These are phyloP conservation scores for Aspergillus sparsus DNA, from an alignment of 495 filamentous ascomycete species.

Conservation along the genomic window DNA sequence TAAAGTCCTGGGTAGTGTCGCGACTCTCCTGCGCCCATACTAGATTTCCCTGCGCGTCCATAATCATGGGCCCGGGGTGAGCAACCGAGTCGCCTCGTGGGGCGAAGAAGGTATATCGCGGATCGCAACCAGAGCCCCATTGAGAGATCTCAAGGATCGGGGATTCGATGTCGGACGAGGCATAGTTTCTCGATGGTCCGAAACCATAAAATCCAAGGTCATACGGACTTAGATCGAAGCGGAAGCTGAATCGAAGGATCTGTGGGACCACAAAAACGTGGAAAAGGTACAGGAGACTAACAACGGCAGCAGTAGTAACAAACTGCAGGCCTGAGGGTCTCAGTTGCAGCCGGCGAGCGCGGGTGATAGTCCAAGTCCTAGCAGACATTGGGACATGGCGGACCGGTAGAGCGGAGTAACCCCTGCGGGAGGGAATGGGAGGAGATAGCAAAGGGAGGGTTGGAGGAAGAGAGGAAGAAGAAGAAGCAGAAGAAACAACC, in stretches of 20 bases:
- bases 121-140: slow-evolving; percentile 38
- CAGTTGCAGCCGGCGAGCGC: slow-evolving; percentile 24
- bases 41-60: slow-evolving; percentile 45
- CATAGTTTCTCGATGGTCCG: slow-evolving; percentile 34
- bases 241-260: slow-evolving; percentile 34
- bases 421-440: not conserved
- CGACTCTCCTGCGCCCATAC: slow-evolving; percentile 46
- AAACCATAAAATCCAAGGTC: slow-evolving; percentile 41
- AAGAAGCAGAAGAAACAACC: not conserved
- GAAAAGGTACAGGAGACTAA: slow-evolving; percentile 31
- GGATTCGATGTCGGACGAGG: slow-evolving; percentile 38
- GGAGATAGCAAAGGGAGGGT: not conserved
- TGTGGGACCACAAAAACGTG: slow-evolving; percentile 34
- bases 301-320: slow-evolving; percentile 8
- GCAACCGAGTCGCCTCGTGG: slow-evolving; percentile 46
- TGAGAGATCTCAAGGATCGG: slow-evolving; percentile 36
- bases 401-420: not conserved
- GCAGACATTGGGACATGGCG: slow-evolving; percentile 38
- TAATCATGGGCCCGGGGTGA: slow-evolving; percentile 48
- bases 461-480: not conserved
- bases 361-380: slow-evolving; percentile 25
- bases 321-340: slow-evolving; percentile 27
- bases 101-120: slow-evolving; percentile 46
- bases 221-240: slow-evolving; percentile 36
- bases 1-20: slow-evolving; percentile 49